A percentile compares a stretch with the other conserved stretches of the same genome.
Conservation (phyloP, 1,139 yeast genomes). For the Pichia cactophila region DNA sequence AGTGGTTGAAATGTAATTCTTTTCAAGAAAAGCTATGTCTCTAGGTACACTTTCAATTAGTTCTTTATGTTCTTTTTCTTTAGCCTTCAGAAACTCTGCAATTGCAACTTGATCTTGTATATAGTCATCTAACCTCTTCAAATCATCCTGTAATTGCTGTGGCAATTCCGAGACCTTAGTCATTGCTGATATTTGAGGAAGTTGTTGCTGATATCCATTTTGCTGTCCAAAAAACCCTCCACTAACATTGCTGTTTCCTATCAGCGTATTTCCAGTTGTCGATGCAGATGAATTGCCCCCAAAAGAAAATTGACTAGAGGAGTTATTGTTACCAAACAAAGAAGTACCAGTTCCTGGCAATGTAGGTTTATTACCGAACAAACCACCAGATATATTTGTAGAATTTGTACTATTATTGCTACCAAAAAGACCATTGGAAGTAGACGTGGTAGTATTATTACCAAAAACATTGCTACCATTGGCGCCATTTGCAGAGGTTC, state of each 20-base stretch:
- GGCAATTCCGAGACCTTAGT: slow-evolving; percentile 87
- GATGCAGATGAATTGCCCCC: slow-evolving; percentile 14
- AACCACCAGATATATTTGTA: slow-evolving; percentile 17
- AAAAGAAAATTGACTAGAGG: slow-evolving; percentile 12
- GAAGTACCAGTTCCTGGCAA: slow-evolving; percentile 24
- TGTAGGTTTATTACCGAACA: slow-evolving; percentile 21
- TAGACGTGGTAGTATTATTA: slow-evolving; percentile 23
- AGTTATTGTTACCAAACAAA: slow-evolving; percentile 28
- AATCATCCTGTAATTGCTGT: slow-evolving; percentile 60
- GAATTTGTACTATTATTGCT: slow-evolving; percentile 2
- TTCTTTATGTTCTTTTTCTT: slow-evolving; percentile 56
- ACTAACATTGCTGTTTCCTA: slow-evolving; percentile 25
- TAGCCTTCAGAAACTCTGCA: slow-evolving; percentile 68
- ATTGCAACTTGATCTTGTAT: slow-evolving; percentile 78
- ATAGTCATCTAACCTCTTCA: slow-evolving; percentile 76
- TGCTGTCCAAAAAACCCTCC: slow-evolving; percentile 32
- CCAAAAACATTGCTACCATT: slow-evolving; percentile 28
- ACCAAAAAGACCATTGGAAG: slow-evolving; percentile 12
- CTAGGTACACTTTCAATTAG: slow-evolving; percentile 75
- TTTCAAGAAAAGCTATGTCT: slow-evolving; percentile 66
- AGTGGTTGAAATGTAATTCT: slow-evolving; percentile 54
- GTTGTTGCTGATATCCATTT: slow-evolving; percentile 35
- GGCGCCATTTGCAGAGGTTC: slow-evolving; percentile 14
- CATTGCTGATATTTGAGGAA: slow-evolving; percentile 64
- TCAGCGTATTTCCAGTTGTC: slow-evolving; percentile 26